Percentiles rank a stretch among this genome's conserved stretches.
phyloP scores from a whole-genome alignment of 139 green algal species.

The Volvox reticuliferus region DNA sequence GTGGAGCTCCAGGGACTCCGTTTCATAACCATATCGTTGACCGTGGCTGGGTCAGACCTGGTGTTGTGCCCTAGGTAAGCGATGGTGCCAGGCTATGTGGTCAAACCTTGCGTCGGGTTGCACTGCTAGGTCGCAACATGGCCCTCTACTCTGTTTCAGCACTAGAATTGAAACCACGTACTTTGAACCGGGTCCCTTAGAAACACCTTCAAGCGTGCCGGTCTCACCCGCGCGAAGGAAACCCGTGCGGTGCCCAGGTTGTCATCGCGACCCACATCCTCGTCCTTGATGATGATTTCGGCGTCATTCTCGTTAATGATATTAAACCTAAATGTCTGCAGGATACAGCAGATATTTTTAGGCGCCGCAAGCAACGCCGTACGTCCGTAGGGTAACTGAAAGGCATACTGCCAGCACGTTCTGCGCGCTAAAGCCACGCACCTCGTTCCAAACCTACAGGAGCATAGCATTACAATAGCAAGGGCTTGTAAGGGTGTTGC shows the following conservation, averaged over 20 bases:
- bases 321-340: conserved; percentile 41
- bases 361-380: neutral
- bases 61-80: too few relatives aligned
- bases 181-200: too few relatives aligned
- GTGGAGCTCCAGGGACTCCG: too few relatives aligned
- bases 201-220: too few relatives aligned
- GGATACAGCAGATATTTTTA: neutral
- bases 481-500: neutral
- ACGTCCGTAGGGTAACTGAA: neutral
- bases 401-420: neutral
- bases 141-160: too few relatives aligned
- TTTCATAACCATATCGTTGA: too few relatives aligned
- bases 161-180: too few relatives aligned
- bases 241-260: conserved; percentile 1
- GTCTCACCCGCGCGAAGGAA: neutral
- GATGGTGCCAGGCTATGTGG: too few relatives aligned
- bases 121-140: too few relatives aligned
- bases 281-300: conserved; percentile 34
- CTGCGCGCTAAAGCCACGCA: neutral
- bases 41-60: too few relatives aligned
- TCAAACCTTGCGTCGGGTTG: too few relatives aligned
- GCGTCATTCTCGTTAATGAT: conserved; percentile 46
- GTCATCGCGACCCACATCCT: conserved; percentile 23
- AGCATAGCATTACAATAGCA: neutral
- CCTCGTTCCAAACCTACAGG: conserved; percentile 36